A percentile compares a stretch with the other conserved stretches of the same genome.
These are phyloP conservation scores for Cutaneotrichosporon mucoides DNA, from an alignment of 1,284 basidiomycete genomes.

Conservation along the genomic window DNA sequence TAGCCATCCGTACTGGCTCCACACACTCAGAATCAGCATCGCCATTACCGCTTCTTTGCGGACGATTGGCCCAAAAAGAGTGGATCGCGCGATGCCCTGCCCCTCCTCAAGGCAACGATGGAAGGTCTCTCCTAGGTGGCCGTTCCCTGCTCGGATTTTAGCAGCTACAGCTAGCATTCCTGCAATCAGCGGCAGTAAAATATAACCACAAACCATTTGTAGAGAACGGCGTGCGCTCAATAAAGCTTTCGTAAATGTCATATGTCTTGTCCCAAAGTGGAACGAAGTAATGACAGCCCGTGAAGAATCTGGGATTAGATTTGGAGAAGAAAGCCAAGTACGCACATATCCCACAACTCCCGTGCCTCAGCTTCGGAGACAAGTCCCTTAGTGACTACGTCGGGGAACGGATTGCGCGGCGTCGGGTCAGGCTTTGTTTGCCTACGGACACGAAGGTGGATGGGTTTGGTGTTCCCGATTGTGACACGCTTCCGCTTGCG, in stretches of 20 bases:
- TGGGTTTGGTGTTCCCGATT: conserved; percentile 27
- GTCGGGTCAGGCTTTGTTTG: conserved; percentile 80
- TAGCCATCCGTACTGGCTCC: conserved; percentile 91
- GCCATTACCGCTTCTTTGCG: conserved; percentile 93
- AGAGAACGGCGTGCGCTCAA: conserved; percentile 87
- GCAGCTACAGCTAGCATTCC: conserved; percentile 78
- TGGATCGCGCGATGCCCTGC: conserved; percentile 86
- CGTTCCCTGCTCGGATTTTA: conserved; percentile 84
- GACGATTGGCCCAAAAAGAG: conserved; percentile 84
- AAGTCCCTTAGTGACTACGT: conserved; percentile 56
- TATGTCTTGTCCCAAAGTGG: conserved; percentile 84
- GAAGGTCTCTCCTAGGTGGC: conserved; percentile 74
- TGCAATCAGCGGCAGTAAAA: not conserved
- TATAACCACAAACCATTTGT: conserved; percentile 37
- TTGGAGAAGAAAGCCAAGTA: conserved; percentile 37
- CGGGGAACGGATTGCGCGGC: conserved; percentile 59
- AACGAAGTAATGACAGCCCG: conserved; percentile 90
- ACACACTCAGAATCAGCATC: conserved; percentile 83
- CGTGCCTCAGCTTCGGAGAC: conserved; percentile 74
- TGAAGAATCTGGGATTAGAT: conserved; percentile 70
- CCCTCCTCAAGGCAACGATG: conserved; percentile 88
- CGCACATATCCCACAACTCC: conserved; percentile 77
- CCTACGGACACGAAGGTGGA: conserved; percentile 65
- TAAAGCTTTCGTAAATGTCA: conserved; percentile 83
- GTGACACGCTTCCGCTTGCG: conserved; percentile 36